These are phyloP conservation scores for Mesotaenium endlicherianum DNA, from an alignment of 139 green algal species.

Conservation along the genomic window DNA sequence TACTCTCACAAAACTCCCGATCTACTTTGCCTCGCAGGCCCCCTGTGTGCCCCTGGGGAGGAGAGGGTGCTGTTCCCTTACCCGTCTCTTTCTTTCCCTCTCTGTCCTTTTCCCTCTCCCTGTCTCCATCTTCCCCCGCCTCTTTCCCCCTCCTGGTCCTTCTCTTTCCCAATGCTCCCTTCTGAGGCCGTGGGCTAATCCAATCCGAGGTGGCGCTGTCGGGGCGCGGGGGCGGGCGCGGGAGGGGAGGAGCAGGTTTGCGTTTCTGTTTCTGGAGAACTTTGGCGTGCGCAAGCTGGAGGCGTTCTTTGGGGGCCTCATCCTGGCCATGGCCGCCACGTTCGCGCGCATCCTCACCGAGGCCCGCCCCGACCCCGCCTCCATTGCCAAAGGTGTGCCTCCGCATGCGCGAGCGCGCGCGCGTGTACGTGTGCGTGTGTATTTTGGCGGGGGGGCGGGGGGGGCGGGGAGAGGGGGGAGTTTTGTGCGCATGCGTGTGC, in stretches of 20 bases:
- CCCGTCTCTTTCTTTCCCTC: background rate
- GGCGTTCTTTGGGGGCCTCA: slow-evolving; percentile 49
- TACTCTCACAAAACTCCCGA: too few relatives aligned
- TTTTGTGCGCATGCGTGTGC: too few relatives aligned
- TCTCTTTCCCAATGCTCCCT: too few relatives aligned
- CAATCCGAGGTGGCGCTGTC: too few relatives aligned
- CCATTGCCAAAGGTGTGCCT: slow-evolving; percentile 41
- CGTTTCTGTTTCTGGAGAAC: slow-evolving; percentile 51
- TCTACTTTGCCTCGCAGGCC: too few relatives aligned
- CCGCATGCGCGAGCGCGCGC: too few relatives aligned
- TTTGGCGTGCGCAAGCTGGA: slow-evolving; percentile 53
- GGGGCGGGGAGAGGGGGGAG: too few relatives aligned
- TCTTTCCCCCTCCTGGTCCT: too few relatives aligned
- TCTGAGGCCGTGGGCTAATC: too few relatives aligned
- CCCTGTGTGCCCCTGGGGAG: background rate
- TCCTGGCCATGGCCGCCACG: slow-evolving; percentile 35
- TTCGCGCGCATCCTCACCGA: slow-evolving; percentile 53
- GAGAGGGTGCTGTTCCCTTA: background rate
- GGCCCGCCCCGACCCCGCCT: background rate
- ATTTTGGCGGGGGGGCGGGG: too few relatives aligned
- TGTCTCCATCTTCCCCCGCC: background rate
- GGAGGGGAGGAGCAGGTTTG: slow-evolving; percentile 18
- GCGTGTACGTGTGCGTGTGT: too few relatives aligned
- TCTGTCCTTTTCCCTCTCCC: background rate
- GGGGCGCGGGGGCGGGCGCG: too few relatives aligned